Base-by-base conservation (phyloP, 1,284 basidiomycete genomes). In the Pholiota adiposa region DNA sequence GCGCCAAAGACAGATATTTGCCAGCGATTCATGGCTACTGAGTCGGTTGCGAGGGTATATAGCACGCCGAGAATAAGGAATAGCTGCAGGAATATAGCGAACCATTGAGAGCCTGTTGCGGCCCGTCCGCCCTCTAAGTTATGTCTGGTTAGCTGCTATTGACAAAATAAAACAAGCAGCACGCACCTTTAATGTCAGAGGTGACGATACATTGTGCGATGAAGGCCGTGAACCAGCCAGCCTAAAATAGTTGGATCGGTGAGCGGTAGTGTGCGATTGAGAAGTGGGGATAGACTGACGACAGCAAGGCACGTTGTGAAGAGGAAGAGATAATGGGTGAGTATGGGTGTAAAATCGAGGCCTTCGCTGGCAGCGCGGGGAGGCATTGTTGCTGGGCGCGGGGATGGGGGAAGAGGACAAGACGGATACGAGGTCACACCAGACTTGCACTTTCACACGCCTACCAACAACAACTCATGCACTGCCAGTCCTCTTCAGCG, bases 191-290 rank as follows among this genome's bases (percentile, higher is more conserved):
- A 25, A 51, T 40, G 53, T 46, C 76, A 31, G 89, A 83, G 36
- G 86, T 89, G 25, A 87, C 82, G 57, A 92, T 83, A 38, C 82
- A 80, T 71, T 93, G 93, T 14, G 87, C 85, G 69, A 97, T 90
- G 79, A 98, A 97, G 1, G 96, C 94, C 50, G 94, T 87, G 70
- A 97, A 87, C 96, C 96, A 98, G 62, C 89, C 94, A 62, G 88
- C 79, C 92, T 93, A 71, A 46, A 58, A 49, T 61, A 51, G 46
- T 55, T 48, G 60, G 63, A 56, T 55, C 44, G 36, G 33, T 44
- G 36, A 54, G 36, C 21, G 23, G 12, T 58, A 51, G 46, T 12
- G 48, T 12, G 40, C 23, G n/a, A 31, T 59, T 3, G 49, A 43
- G 27, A 61, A 52, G 51, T 21, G 36, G 23, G 38, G 54, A 53